Conservation (phyloP, 75 land plant species). For the Selaginella moellendorffii region DNA sequence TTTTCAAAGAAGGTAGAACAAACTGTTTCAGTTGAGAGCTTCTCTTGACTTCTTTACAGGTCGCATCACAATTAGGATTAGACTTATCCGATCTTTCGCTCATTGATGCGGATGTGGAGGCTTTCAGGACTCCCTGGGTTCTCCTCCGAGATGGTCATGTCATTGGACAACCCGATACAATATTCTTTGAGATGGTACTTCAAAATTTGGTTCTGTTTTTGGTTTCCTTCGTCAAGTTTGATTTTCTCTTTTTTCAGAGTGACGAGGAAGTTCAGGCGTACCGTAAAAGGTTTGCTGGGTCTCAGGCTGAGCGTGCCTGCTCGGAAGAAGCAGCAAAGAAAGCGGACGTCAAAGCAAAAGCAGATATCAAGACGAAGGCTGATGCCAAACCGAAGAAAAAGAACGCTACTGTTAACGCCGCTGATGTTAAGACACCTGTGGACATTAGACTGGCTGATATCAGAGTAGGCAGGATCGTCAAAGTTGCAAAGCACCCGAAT, state of each 20-base stretch:
- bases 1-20: slow-evolving; percentile 57
- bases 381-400: slow-evolving; percentile 1
- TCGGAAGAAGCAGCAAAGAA: slow-evolving; percentile 22
- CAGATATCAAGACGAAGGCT: slow-evolving; percentile 26
- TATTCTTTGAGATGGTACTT: slow-evolving; percentile 77
- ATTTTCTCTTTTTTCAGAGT: slow-evolving; percentile 34
- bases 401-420: background rate
- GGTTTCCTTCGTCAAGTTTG: background rate
- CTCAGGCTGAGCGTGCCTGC: slow-evolving; percentile 77
- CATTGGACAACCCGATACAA: slow-evolving; percentile 75
- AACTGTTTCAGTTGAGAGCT: background rate
- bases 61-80: slow-evolving; percentile 62
- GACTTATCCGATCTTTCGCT: slow-evolving; percentile 38
- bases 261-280: slow-evolving; percentile 59
- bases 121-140: slow-evolving; percentile 47
- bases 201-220: background rate
- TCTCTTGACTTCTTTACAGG: slow-evolving; percentile 27
- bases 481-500: slow-evolving; percentile 81
- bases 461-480: slow-evolving; percentile 71
- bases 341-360: slow-evolving; percentile 2
- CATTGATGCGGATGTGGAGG: slow-evolving; percentile 41
- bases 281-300: slow-evolving; percentile 66
- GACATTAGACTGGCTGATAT: too few relatives aligned
- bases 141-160: slow-evolving; percentile 64
- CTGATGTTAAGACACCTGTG: too few relatives aligned